Evolutionary conservation across 345 rosid genomes (phyloP).

Genomic region (Ceriops zippeliana): DNA sequence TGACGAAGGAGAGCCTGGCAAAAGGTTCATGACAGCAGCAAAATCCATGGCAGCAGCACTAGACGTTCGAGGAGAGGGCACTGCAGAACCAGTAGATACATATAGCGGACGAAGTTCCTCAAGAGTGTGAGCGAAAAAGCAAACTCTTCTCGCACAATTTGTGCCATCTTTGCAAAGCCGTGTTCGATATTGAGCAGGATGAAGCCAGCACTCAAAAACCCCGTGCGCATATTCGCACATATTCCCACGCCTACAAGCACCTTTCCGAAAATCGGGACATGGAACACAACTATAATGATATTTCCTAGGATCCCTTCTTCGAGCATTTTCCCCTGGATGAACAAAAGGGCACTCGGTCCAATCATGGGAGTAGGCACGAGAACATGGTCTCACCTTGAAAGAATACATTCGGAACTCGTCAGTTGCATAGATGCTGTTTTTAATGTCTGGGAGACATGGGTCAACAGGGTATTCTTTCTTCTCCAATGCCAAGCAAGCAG

Average conservation of each 20-base stretch:
- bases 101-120: slow-evolving; percentile 90
- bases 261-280: slow-evolving; percentile 92
- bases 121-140: slow-evolving; percentile 89
- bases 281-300: slow-evolving; percentile 96
- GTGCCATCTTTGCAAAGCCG: slow-evolving; percentile 91
- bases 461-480: slow-evolving; percentile 90
- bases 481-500: slow-evolving; percentile 36
- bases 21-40: slow-evolving; percentile 23
- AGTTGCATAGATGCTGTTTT: slow-evolving; percentile 84
- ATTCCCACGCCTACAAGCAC: slow-evolving; percentile 87
- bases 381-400: slow-evolving; percentile 90
- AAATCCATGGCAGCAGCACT: slow-evolving; percentile 27
- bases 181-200: slow-evolving; percentile 94
- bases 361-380: slow-evolving; percentile 94
- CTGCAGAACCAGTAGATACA: slow-evolving; percentile 87
- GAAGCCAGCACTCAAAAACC: slow-evolving; percentile 98
- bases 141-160: slow-evolving; percentile 76
- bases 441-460: slow-evolving; percentile 93
- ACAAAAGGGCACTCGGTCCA: slow-evolving; percentile 99
- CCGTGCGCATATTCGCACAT: slow-evolving; percentile 99
- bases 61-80: slow-evolving; percentile 50
- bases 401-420: slow-evolving; percentile 98
- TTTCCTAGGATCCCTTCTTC: slow-evolving; percentile 97
- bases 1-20: slow-evolving; percentile 28
- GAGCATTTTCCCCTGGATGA: slow-evolving; percentile 95